Percentiles rank a stretch among this genome's conserved stretches.
Conservation (phyloP, 1,284 basidiomycete genomes). For the Ganoderma lingzhi region DNA sequence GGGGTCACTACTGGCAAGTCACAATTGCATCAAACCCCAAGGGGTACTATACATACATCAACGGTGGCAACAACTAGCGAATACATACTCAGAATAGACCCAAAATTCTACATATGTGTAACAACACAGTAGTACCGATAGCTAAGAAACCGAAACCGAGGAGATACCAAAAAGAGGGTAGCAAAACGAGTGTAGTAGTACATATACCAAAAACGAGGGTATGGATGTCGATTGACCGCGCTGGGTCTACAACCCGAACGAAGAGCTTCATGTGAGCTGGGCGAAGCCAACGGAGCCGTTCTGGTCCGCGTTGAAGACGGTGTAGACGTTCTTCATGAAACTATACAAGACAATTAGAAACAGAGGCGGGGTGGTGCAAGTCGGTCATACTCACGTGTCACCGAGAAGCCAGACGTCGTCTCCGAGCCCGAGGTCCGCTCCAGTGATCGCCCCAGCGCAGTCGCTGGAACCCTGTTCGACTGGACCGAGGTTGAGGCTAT, state of each 20-base stretch:
- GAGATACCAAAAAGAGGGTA: neutral
- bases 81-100: neutral
- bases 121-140: neutral
- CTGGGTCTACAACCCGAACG: too few species aligned
- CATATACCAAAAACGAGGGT: neutral
- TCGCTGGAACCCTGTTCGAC: slow-evolving; percentile 22
- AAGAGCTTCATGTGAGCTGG: slow-evolving; percentile 3
- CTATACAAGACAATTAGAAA: slow-evolving; percentile 9
- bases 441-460: slow-evolving; percentile 33
- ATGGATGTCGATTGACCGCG: neutral
- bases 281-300: slow-evolving; percentile 37
- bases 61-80: neutral
- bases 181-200: neutral
- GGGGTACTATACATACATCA: neutral
- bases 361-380: too few species aligned
- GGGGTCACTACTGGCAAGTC: too few species aligned
- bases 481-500: slow-evolving; percentile 40
- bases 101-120: neutral
- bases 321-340: slow-evolving; percentile 40
- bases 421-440: slow-evolving; percentile 29
- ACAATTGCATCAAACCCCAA: neutral
- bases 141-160: neutral
- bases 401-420: slow-evolving; percentile 40
- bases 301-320: slow-evolving; percentile 33
- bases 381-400: slow-evolving; percentile 33